A percentile compares a stretch with the other conserved stretches of the same genome.
Conservation (phyloP, 2,329 filamentous ascomycete genomes). For the Phaeophleospora eucalypticola region DNA sequence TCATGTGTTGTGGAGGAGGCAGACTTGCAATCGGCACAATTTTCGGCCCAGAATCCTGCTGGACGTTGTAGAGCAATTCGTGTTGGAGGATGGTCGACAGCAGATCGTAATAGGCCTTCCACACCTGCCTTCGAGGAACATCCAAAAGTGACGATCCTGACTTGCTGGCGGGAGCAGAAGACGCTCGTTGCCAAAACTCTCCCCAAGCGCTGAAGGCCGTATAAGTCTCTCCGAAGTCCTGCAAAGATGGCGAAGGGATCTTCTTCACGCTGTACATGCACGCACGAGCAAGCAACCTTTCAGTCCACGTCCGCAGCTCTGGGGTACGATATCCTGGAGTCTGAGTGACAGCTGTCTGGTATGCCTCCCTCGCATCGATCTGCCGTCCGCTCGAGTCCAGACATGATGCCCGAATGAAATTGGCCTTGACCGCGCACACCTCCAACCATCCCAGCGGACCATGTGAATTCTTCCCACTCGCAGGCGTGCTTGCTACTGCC, state of each 20-base stretch:
- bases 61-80: conserved; percentile 52
- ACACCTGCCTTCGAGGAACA: conserved; percentile 59
- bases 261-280: conserved; percentile 28
- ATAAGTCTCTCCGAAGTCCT: conserved; percentile 23
- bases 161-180: conserved; percentile 19
- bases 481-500: conserved; percentile 18
- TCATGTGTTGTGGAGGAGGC: conserved; percentile 23
- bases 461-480: conserved; percentile 3
- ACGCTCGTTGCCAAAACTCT: conserved; percentile 55
- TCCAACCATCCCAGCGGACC: conserved; percentile 64
- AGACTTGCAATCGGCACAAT: conserved; percentile 30
- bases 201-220: conserved; percentile 59
- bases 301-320: conserved; percentile 33
- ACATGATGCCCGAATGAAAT: conserved; percentile 29
- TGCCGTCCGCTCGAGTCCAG: conserved; percentile 24
- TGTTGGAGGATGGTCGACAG: conserved; percentile 71
- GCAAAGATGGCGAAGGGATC: conserved; percentile 18
- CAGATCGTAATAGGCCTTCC: conserved; percentile 79
- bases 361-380: conserved; percentile 22
- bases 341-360: conserved; percentile 17
- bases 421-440: conserved; percentile 55
- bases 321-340: conserved; percentile 28
- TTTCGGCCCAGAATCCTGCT: conserved; percentile 34
- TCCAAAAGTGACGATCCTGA: conserved; percentile 38
- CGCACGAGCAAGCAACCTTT: conserved; percentile 28